A percentile compares a stretch with the other conserved stretches of the same genome.
phyloP scores from a whole-genome alignment of 2,329 filamentous ascomycete genomes.

The Fusarium sp. region DNA sequence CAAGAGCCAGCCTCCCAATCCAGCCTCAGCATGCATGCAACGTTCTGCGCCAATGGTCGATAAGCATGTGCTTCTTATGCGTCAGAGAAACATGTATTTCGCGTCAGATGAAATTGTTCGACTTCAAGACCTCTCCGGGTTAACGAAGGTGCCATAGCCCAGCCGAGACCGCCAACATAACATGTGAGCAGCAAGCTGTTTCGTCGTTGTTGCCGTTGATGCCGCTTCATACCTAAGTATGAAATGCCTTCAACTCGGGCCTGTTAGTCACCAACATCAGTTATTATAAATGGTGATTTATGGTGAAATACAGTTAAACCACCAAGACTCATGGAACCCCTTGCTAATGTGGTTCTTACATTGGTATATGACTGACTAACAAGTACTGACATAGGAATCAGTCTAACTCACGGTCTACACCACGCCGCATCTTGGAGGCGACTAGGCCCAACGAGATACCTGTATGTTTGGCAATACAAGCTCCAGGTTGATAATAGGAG shows the following conservation, averaged over 20 bases:
- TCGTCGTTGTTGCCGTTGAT: not conserved
- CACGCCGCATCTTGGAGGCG: not conserved
- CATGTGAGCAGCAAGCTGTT: not conserved
- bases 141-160: not conserved
- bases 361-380: not conserved
- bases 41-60: constrained; percentile 13
- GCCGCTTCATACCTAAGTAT: not conserved
- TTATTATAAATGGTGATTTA: not conserved
- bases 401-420: not conserved
- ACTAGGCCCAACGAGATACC: not conserved
- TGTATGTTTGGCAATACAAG: not conserved
- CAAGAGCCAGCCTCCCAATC: constrained; percentile 18
- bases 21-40: constrained; percentile 42
- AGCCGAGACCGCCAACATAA: not conserved
- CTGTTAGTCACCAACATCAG: not conserved
- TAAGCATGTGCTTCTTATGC: not conserved
- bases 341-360: not conserved
- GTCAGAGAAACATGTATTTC: constrained; percentile 3
- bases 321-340: not conserved
- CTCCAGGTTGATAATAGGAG: not conserved
- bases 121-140: not conserved
- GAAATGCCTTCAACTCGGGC: not conserved
- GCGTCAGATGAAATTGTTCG: not conserved
- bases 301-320: not conserved
- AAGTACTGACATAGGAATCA: not conserved